These are phyloP conservation scores for Geotrichum klebahnii DNA, from an alignment of 1,139 yeast species.

Conservation along the genomic window DNA sequence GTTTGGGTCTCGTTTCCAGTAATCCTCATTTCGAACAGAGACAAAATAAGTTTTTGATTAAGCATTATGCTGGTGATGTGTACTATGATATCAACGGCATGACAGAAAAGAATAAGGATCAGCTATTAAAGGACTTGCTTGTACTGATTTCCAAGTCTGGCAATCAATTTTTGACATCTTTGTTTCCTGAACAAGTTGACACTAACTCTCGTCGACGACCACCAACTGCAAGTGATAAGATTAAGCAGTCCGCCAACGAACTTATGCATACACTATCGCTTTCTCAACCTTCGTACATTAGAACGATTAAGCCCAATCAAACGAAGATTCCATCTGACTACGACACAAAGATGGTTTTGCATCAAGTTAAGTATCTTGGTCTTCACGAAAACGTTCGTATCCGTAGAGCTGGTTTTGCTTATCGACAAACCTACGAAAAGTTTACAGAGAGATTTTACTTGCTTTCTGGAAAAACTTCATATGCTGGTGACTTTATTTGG, in stretches of 20 bases:
- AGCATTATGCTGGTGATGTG: constrained; percentile 98
- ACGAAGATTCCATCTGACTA: constrained; percentile 87
- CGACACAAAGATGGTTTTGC: constrained; percentile 83
- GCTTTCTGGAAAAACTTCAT: constrained; percentile 82
- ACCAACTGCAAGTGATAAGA: constrained; percentile 96
- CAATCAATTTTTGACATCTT: constrained; percentile 57
- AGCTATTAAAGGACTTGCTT: constrained; percentile 79
- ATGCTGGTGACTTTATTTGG: constrained; percentile 98
- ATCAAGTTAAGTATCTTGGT: constrained; percentile 94
- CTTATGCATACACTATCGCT: constrained; percentile 84
- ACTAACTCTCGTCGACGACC: constrained; percentile 65
- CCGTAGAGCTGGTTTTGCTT: constrained; percentile 98
- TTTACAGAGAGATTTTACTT: constrained; percentile 95
- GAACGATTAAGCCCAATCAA: constrained; percentile 97
- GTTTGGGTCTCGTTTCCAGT: constrained; percentile 75
- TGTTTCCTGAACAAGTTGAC: constrained; percentile 79
- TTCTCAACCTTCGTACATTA: constrained; percentile 90
- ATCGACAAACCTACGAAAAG: constrained; percentile 93
- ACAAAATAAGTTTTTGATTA: constrained; percentile 79
- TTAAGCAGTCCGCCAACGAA: constrained; percentile 84
- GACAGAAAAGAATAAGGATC: constrained; percentile 97
- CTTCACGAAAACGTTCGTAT: constrained; percentile 94
- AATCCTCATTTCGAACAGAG: constrained; percentile 90
- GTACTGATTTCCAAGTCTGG: constrained; percentile 70
- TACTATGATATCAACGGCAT: constrained; percentile 84